Conservation (phyloP, 768 basidiomycete species). For the Boletus tomentosulus region DNA sequence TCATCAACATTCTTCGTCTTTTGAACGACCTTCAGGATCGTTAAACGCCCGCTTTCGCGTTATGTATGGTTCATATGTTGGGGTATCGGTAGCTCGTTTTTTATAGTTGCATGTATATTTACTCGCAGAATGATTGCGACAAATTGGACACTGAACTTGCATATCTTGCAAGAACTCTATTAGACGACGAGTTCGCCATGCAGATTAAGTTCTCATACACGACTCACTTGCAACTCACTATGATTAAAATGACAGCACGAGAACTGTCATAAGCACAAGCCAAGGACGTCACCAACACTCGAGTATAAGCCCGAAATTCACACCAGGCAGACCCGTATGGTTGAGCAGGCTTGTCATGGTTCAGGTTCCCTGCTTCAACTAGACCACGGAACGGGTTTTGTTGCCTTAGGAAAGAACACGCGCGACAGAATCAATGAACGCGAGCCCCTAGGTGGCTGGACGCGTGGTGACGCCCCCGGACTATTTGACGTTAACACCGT, state of each 20-base stretch:
- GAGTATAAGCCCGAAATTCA: neutral
- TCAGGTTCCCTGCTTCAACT: neutral
- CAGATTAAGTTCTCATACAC: no score
- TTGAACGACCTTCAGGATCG: constrained; percentile 53
- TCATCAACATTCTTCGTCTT: constrained; percentile 83
- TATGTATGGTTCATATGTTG: neutral
- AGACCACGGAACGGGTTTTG: no score
- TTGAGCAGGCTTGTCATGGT: neutral
- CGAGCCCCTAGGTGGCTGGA: neutral
- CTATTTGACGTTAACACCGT: constrained; percentile 19
- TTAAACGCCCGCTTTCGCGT: constrained; percentile 11
- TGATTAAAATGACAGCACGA: neutral
- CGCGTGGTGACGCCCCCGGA: constrained; percentile 13
- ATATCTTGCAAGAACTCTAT: neutral
- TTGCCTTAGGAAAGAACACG: neutral
- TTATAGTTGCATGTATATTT: constrained; percentile 20
- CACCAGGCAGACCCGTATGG: no score
- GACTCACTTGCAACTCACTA: neutral
- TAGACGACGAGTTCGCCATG: no score
- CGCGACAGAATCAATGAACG: neutral
- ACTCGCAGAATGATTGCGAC: neutral
- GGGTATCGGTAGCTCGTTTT: constrained; percentile 1
- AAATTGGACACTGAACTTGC: constrained; percentile 5
- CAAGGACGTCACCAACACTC: neutral
- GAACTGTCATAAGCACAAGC: neutral